Evolutionary conservation across 495 filamentous ascomycete genomes (phyloP).

Genomic region (Neurospora tetraspora): DNA sequence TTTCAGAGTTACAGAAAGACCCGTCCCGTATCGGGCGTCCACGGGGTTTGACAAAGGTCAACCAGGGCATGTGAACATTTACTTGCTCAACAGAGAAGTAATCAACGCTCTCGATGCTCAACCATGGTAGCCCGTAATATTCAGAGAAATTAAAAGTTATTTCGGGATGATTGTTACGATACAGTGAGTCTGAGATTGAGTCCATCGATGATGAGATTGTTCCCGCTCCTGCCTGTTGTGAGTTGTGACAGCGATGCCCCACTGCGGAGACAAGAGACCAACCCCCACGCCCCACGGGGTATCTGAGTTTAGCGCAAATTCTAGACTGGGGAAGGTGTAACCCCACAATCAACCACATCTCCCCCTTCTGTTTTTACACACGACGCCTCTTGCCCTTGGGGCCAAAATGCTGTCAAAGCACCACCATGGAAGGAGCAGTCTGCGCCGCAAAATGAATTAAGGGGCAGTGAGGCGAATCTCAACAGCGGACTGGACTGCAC

Average conservation of each 20-base stretch:
- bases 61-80: neutral
- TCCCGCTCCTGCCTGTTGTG: neutral
- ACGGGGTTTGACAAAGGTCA: neutral
- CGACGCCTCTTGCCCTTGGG: neutral
- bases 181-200: neutral
- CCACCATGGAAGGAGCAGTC: neutral
- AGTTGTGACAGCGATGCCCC: neutral
- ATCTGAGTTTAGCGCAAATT: slow-evolving; percentile 3
- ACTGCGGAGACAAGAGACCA: neutral
- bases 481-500: neutral
- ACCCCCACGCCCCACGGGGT: slow-evolving; percentile 27
- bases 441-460: neutral
- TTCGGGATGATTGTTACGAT: neutral
- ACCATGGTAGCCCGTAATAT: neutral
- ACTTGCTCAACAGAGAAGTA: neutral
- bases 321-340: slow-evolving; percentile 7
- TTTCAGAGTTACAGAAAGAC: neutral
- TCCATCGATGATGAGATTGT: neutral
- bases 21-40: neutral
- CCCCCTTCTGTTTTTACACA: neutral
- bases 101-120: neutral
- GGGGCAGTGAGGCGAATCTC: neutral
- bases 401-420: neutral
- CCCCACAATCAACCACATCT: slow-evolving; percentile 11
- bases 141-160: neutral